Evolutionary conservation across 352 stramenopile species (phyloP).

Genomic region (Globisporangium carolinianum): DNA sequence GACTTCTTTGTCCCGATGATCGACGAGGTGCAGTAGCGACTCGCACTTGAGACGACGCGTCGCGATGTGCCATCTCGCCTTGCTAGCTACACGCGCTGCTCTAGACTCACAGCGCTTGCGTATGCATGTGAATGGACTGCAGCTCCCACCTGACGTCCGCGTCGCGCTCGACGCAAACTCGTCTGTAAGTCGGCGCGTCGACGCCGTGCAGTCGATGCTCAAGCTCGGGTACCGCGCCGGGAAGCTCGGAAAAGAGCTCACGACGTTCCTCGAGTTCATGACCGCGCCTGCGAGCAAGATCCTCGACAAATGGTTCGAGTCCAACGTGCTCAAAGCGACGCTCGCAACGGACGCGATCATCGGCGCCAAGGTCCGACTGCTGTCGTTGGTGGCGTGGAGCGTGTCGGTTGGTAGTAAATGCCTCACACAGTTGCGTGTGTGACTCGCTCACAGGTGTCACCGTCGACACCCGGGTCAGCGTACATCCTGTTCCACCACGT

Average conservation of each 20-base stretch:
- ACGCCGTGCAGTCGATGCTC: slow-evolving; percentile 60
- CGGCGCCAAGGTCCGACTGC: slow-evolving; percentile 56
- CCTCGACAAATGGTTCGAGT: slow-evolving; percentile 89
- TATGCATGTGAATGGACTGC: neutral
- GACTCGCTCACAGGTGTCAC: slow-evolving; percentile 38
- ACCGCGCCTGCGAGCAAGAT: slow-evolving; percentile 81
- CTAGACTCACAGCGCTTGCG: too few relatives aligned
- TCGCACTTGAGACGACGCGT: too few relatives aligned
- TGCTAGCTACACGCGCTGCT: too few relatives aligned
- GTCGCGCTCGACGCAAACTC: slow-evolving; percentile 50
- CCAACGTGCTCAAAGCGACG: slow-evolving; percentile 85
- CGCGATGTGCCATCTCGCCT: too few relatives aligned
- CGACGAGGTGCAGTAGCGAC: slow-evolving; percentile 38
- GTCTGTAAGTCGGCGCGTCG: slow-evolving; percentile 43
- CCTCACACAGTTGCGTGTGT: neutral
- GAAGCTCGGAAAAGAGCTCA: slow-evolving; percentile 68
- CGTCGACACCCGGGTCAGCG: slow-evolving; percentile 77
- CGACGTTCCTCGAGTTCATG: slow-evolving; percentile 87
- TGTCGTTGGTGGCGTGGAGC: neutral
- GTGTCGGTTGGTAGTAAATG: neutral
- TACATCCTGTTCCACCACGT: slow-evolving; percentile 91
- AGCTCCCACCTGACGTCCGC: slow-evolving; percentile 68
- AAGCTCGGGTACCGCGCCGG: slow-evolving; percentile 53
- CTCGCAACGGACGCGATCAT: slow-evolving; percentile 91
- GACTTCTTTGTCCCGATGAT: slow-evolving; percentile 80